A percentile compares a stretch with the other conserved stretches of the same genome.
Evolutionary conservation across 371 early-diverging fungal genomes (phyloP).

Genomic region (Choanephora cucurbitarum): DNA sequence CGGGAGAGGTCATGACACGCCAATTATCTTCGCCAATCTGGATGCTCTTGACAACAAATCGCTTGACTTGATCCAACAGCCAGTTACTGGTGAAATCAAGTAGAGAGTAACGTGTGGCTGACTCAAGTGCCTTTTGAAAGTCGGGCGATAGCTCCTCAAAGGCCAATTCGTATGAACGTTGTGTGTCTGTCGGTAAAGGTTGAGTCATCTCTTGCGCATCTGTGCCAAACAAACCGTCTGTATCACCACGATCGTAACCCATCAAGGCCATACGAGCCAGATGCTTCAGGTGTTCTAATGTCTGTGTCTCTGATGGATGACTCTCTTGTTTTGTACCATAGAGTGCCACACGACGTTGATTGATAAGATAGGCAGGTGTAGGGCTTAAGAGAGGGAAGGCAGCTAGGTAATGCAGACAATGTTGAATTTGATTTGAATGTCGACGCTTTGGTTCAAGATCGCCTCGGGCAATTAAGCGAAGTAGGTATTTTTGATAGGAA

Average conservation of each 20-base stretch:
- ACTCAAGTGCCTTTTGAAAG: constrained; percentile 33
- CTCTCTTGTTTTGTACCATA: constrained; percentile 36
- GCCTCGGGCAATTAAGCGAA: constrained; percentile 68
- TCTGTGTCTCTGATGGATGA: constrained; percentile 26
- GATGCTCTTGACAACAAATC: constrained; percentile 74
- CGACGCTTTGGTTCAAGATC: constrained; percentile 53
- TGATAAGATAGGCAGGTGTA: constrained; percentile 50
- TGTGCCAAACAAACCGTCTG: constrained; percentile 30
- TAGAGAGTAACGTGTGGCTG: constrained; percentile 52
- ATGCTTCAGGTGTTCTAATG: constrained; percentile 30
- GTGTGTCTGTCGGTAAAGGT: constrained; percentile 43
- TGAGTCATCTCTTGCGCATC: constrained; percentile 55
- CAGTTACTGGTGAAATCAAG: constrained; percentile 58
- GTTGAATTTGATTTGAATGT: constrained; percentile 39
- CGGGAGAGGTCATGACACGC: constrained; percentile 80
- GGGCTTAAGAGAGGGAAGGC: constrained; percentile 53
- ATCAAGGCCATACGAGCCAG: constrained; percentile 31
- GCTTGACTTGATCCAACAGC: constrained; percentile 61
- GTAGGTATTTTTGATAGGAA: constrained; percentile 63
- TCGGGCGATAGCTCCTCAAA: constrained; percentile 38
- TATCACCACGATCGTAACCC: constrained; percentile 24
- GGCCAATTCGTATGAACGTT: constrained; percentile 36
- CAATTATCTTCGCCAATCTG: constrained; percentile 82
- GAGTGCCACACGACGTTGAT: constrained; percentile 58
- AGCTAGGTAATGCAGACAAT: constrained; percentile 56